These are phyloP conservation scores for Leccinum pellstonianum DNA, from an alignment of 768 basidiomycete species.

Conservation along the genomic window DNA sequence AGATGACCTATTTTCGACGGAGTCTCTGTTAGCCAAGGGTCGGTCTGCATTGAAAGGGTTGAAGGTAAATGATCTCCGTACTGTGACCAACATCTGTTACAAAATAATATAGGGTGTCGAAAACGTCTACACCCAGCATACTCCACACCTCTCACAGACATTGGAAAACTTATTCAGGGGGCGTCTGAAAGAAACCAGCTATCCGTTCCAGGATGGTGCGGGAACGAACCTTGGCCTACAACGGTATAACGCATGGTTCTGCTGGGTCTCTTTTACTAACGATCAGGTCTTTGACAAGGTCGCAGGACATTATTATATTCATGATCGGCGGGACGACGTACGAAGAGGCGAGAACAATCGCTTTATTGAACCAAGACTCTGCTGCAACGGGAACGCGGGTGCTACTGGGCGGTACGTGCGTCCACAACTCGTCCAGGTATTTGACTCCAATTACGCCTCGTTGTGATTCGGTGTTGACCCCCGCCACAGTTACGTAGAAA, in stretches of 20 bases:
- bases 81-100: conserved; percentile 3
- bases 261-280: conserved; percentile 3
- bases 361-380: conserved; percentile 83
- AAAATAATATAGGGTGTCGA: conserved; percentile 75
- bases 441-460: conserved; percentile 16
- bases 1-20: conserved; percentile 95
- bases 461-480: conserved; percentile 5
- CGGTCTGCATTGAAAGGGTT: conserved; percentile 93
- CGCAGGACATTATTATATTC: conserved; percentile 95
- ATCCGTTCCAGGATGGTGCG: conserved; percentile 81
- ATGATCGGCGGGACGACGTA: conserved; percentile 97
- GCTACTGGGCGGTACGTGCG: conserved; percentile 88
- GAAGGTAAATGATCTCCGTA: conserved; percentile 54
- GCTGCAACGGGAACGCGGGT: conserved; percentile 65
- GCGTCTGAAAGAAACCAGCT: conserved; percentile 79
- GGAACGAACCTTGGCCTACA: conserved; percentile 71
- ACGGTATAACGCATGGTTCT: conserved; percentile 41
- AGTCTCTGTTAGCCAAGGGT: conserved; percentile 91
- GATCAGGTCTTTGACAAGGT: conserved; percentile 43
- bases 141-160: conserved; percentile 89
- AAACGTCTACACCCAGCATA: conserved; percentile 98
- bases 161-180: conserved; percentile 88
- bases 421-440: conserved; percentile 93
- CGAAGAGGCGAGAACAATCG: conserved; percentile 85
- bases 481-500: conserved; percentile 72